A percentile compares a stretch with the other conserved stretches of the same genome.
Conservation (phyloP, 2,329 filamentous ascomycete genomes). For the Fusarium nelsonii region DNA sequence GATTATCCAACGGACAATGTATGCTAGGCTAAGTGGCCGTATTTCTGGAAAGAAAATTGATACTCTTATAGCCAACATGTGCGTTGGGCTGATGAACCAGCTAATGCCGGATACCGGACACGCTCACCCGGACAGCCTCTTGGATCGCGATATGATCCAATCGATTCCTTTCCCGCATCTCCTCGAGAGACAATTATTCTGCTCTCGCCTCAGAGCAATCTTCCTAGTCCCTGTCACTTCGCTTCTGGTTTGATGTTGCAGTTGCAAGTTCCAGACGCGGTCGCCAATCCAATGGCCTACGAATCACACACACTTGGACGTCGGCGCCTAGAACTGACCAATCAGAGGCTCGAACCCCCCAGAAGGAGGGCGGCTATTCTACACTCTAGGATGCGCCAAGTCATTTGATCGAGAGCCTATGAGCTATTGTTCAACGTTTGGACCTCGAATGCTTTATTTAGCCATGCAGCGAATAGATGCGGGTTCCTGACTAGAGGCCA, state of each 20-base stretch:
- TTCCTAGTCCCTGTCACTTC: slow-evolving; percentile 33
- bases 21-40: slow-evolving; percentile 19
- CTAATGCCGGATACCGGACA: slow-evolving; percentile 26
- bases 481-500: slow-evolving; percentile 37
- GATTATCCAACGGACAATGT: slow-evolving; percentile 4
- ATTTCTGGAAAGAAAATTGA: slow-evolving; percentile 16
- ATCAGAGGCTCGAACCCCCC: slow-evolving; percentile 41
- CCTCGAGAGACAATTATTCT: slow-evolving; percentile 25
- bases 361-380: slow-evolving; percentile 55
- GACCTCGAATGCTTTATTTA: slow-evolving; percentile 47
- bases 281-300: slow-evolving; percentile 45
- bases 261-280: slow-evolving; percentile 42
- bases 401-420: slow-evolving; percentile 46
- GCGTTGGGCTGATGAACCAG: slow-evolving; percentile 13
- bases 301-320: slow-evolving; percentile 44
- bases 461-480: slow-evolving; percentile 42
- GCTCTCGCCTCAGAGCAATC: slow-evolving; percentile 25
- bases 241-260: slow-evolving; percentile 18
- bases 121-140: slow-evolving; percentile 21
- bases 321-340: slow-evolving; percentile 51
- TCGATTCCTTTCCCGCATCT: slow-evolving; percentile 21
- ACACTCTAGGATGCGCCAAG: slow-evolving; percentile 48
- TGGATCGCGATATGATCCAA: slow-evolving; percentile 33
- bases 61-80: slow-evolving; percentile 4
- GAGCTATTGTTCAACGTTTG: slow-evolving; percentile 35